phyloP scores from a whole-genome alignment of 2,329 filamentous ascomycete species.

The Drechslera avenae region DNA sequence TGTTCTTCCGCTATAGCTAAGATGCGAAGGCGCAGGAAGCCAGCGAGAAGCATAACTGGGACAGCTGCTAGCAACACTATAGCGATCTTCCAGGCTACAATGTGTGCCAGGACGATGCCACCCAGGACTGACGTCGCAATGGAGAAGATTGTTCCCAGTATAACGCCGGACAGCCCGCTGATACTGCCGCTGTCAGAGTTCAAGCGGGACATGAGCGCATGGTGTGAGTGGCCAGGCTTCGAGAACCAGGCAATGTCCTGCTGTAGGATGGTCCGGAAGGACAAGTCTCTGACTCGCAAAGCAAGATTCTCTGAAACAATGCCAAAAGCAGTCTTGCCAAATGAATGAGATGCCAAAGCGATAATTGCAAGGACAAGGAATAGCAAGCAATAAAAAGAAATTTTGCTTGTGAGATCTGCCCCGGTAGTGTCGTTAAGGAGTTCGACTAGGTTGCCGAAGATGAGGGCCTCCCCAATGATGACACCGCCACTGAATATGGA shows the following conservation, averaged over 20 bases:
- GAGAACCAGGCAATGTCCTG: slow-evolving; percentile 62
- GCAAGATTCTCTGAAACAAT: slow-evolving; percentile 55
- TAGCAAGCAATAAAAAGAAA: slow-evolving; percentile 54
- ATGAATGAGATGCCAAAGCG: slow-evolving; percentile 52
- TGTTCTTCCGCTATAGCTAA: slow-evolving; percentile 65
- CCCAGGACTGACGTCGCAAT: slow-evolving; percentile 55
- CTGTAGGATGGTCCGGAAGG: slow-evolving; percentile 58
- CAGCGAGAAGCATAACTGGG: slow-evolving; percentile 54
- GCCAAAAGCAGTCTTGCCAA: slow-evolving; percentile 55
- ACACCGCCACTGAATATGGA: slow-evolving; percentile 56
- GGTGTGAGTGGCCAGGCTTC: slow-evolving; percentile 50
- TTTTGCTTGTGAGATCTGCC: slow-evolving; percentile 30
- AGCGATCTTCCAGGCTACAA: slow-evolving; percentile 59
- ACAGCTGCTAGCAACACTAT: slow-evolving; percentile 57
- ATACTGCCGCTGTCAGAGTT: slow-evolving; percentile 57
- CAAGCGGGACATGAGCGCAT: slow-evolving; percentile 53
- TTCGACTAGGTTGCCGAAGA: slow-evolving; percentile 41
- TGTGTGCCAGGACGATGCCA: slow-evolving; percentile 54
- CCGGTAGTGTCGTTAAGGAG: slow-evolving; percentile 34
- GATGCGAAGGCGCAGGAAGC: slow-evolving; percentile 55
- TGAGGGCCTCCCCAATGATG: slow-evolving; percentile 60
- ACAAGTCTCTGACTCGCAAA: slow-evolving; percentile 51
- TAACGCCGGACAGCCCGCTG: slow-evolving; percentile 56
- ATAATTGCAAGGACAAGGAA: slow-evolving; percentile 61
- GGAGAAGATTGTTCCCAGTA: slow-evolving; percentile 57